Conservation (phyloP, 208 protist genomes). For the Crithidia fasciculata region DNA sequence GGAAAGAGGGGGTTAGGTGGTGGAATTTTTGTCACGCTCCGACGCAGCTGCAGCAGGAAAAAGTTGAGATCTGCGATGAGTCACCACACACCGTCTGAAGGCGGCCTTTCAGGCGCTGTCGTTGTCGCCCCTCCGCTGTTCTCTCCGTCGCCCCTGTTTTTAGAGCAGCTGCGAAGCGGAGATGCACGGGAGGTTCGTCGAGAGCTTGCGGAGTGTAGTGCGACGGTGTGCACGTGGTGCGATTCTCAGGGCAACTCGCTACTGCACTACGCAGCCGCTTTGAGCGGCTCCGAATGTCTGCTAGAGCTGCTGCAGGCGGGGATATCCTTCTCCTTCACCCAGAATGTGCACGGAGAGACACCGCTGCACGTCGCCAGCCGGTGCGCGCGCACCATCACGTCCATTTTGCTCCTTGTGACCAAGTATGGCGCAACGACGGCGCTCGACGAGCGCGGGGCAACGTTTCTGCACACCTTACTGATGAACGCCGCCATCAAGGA, state of each 20-base stretch:
- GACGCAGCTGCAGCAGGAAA: too few relatives aligned
- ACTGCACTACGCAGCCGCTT: slow-evolving; percentile 55
- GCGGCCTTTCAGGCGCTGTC: too few relatives aligned
- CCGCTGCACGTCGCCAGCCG: slow-evolving; percentile 53
- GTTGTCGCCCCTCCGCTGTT: background rate
- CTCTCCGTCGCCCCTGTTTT: background rate
- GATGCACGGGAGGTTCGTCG: slow-evolving; percentile 26
- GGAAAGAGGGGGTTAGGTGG: too few relatives aligned
- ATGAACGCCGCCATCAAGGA: slow-evolving; percentile 36
- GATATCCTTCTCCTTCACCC: slow-evolving; percentile 22
- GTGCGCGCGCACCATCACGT: slow-evolving; percentile 21
- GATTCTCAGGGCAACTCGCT: slow-evolving; percentile 25
- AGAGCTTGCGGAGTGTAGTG: background rate
- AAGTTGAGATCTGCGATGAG: slow-evolving; percentile 7
- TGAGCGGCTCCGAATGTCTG: slow-evolving; percentile 40
- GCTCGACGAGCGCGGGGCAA: slow-evolving; percentile 36
- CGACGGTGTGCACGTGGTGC: slow-evolving; percentile 18
- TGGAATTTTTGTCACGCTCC: too few relatives aligned
- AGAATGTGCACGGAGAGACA: slow-evolving; percentile 50
- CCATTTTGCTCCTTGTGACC: slow-evolving; percentile 51
- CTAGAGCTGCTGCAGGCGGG: slow-evolving; percentile 38
- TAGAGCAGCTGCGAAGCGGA: slow-evolving; percentile 9
- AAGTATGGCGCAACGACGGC: slow-evolving; percentile 44
- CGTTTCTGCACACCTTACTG: slow-evolving; percentile 69
- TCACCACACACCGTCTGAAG: background rate